Evolutionary conservation across 176 grass and related monocot species (phyloP), one percentile per base, ranked within the genome.

Genomic region (Areca catechu): DNA sequence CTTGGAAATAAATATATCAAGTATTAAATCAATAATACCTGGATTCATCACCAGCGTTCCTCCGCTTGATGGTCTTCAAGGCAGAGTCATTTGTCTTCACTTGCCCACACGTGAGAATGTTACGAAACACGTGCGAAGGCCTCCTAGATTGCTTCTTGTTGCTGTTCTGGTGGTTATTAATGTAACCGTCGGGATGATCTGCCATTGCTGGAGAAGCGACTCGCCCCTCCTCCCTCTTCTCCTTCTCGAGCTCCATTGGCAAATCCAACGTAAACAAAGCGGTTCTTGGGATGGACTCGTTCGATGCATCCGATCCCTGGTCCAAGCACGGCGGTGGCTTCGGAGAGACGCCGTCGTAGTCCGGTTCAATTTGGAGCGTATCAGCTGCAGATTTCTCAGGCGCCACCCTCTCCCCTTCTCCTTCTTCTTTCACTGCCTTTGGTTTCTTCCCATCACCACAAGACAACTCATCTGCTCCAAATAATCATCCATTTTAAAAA

Each of bases 31-130:
- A 12, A 43, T n/a, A n/a, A n/a, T 43, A 43, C 34, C 34, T 43
- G 34, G 24, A 24, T 15, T 61, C 61, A 6, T 29, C 58, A 3
- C 19, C 61, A 9, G 17, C 43, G 50, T 21, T 23, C 4, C 7
- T 70, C 14, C 58, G 65, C 21, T 15, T 29, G 3, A 73, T 7
- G 24, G 76, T 67, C 5, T 15, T 66, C 61, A 79, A 62, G 51
- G 76, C 85, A 1, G 75, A 34, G 57, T 73, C 68, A 57, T 73
- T 63, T 10, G 67, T 65, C 51, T 75, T 63, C 15, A 72, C 71
- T 2, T 17, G 7, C 23, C 72, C 48, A 72, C 85, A 88, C 29
- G 67, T 76, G 30, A 88, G 58, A 54, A 83, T 76, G 62, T 1
- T 79, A 22, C 75, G 76, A 14, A 88, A 58, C 72, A 54, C 58